phyloP scores from a whole-genome alignment of 2,329 filamentous ascomycete genomes.

The Trichoderma hamatum region DNA sequence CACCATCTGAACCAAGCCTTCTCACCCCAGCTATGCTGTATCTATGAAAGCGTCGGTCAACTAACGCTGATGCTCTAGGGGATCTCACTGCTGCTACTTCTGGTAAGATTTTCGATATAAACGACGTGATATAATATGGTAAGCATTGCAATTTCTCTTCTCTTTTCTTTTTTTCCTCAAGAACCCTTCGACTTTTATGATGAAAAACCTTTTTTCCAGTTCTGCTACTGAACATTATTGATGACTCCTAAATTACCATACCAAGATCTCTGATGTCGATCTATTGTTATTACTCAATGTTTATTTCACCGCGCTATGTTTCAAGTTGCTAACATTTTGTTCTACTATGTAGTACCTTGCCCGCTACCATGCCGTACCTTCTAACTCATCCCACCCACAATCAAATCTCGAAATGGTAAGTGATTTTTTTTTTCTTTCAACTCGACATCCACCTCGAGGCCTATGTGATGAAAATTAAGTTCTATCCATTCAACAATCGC shows the following conservation, averaged over 20 bases:
- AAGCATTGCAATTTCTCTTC: not conserved
- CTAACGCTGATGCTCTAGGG: slow-evolving; percentile 4
- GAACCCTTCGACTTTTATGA: slow-evolving; percentile 50
- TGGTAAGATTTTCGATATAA: not conserved
- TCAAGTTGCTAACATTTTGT: slow-evolving; percentile 5
- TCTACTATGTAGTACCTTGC: slow-evolving; percentile 12
- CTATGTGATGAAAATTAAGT: slow-evolving; percentile 53
- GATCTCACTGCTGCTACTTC: not conserved
- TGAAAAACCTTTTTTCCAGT: slow-evolving; percentile 68
- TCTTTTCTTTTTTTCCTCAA: not conserved
- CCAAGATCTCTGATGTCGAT: slow-evolving; percentile 58
- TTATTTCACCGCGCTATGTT: not conserved
- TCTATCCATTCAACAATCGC: slow-evolving; percentile 77
- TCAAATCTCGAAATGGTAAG: not conserved
- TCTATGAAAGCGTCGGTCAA: not conserved
- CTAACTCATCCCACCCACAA: not conserved
- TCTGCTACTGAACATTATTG: slow-evolving; percentile 74
- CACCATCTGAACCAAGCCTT: slow-evolving; percentile 65
- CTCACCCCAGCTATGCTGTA: slow-evolving; percentile 29
- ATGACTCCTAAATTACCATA: slow-evolving; percentile 69
- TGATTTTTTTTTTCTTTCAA: slow-evolving; percentile 22
- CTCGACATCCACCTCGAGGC: slow-evolving; percentile 19
- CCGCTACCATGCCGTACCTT: not conserved
- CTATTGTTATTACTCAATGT: not conserved
- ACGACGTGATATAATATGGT: not conserved